phyloP scores from a whole-genome alignment of 257 asterid species.

The Jacaranda mimosifolia region DNA sequence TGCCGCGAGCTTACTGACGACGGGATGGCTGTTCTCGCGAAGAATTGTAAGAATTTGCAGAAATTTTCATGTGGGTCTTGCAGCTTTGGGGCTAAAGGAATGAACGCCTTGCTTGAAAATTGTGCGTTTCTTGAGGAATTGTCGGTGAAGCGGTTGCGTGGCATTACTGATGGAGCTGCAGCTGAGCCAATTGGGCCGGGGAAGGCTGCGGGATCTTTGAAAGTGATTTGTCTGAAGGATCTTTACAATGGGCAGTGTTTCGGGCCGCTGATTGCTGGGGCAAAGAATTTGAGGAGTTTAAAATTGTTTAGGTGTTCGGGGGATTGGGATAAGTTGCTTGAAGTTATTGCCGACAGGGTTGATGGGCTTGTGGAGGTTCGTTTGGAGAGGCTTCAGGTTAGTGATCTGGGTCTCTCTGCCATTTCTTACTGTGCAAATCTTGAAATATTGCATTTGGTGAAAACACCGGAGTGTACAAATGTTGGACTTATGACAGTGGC shows the following conservation, averaged over 20 bases:
- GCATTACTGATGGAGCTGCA: conserved; percentile 60
- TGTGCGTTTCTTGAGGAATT: conserved; percentile 77
- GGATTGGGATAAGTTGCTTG: conserved; percentile 87
- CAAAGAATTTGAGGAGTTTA: conserved; percentile 67
- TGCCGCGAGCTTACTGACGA: conserved; percentile 71
- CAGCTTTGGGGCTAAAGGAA: conserved; percentile 83
- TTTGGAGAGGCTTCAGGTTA: conserved; percentile 82
- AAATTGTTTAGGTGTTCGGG: conserved; percentile 87
- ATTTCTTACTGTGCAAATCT: conserved; percentile 62
- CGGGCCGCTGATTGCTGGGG: conserved; percentile 73
- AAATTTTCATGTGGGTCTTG: conserved; percentile 90
- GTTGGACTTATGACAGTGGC: conserved; percentile 65
- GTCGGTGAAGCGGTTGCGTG: conserved; percentile 79
- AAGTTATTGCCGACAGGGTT: conserved; percentile 52
- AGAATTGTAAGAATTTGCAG: conserved; percentile 67
- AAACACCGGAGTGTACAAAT: conserved; percentile 83
- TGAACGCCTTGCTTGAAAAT: conserved; percentile 74
- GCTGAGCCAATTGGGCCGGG: conserved; percentile 71
- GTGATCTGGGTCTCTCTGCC: conserved; percentile 65
- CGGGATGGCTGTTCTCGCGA: conserved; percentile 59
- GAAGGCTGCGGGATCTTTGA: conserved; percentile 56
- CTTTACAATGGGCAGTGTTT: conserved; percentile 85
- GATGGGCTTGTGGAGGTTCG: conserved; percentile 69
- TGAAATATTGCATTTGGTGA: conserved; percentile 83
- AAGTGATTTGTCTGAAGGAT: conserved; percentile 74